Percentiles rank a stretch among this genome's conserved stretches.
phyloP scores from a whole-genome alignment of 441 rosid genomes.

The Theobroma grandiflorum region DNA sequence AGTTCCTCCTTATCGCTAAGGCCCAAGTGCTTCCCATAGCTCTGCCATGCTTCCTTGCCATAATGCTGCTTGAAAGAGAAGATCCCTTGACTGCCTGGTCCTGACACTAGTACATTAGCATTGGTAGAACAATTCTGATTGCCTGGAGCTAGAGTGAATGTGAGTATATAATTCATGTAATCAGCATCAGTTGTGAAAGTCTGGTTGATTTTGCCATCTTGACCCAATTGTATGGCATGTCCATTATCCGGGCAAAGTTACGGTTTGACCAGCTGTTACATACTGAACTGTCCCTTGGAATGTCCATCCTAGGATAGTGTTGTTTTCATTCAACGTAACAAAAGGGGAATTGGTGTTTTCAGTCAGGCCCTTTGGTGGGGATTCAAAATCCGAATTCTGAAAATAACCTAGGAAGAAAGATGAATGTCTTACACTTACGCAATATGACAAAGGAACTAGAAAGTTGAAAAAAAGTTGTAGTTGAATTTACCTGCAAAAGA shows the following conservation, averaged over 20 bases:
- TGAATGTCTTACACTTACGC: not conserved
- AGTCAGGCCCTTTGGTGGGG: constrained; percentile 50
- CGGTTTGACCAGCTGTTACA: constrained; percentile 39
- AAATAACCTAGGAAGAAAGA: constrained; percentile 45
- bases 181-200: constrained; percentile 49
- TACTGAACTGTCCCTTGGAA: constrained; percentile 55
- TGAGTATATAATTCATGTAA: constrained; percentile 50
- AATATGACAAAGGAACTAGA: too few relatives aligned
- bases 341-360: constrained; percentile 33
- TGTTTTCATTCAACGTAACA: constrained; percentile 44
- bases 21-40: constrained; percentile 58
- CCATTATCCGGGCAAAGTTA: constrained; percentile 51
- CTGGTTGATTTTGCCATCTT: constrained; percentile 63
- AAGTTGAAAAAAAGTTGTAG: not conserved
- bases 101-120: constrained; percentile 48
- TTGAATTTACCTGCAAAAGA: constrained; percentile 47
- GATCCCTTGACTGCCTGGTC: constrained; percentile 49
- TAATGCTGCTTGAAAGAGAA: constrained; percentile 45
- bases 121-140: constrained; percentile 50
- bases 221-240: constrained; percentile 56
- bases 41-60: constrained; percentile 54
- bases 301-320: constrained; percentile 63
- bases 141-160: constrained; percentile 44
- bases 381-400: constrained; percentile 64
- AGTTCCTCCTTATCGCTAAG: constrained; percentile 47